phyloP scores from a whole-genome alignment of 2,329 filamentous ascomycete genomes.

The Emergomyces africanus region DNA sequence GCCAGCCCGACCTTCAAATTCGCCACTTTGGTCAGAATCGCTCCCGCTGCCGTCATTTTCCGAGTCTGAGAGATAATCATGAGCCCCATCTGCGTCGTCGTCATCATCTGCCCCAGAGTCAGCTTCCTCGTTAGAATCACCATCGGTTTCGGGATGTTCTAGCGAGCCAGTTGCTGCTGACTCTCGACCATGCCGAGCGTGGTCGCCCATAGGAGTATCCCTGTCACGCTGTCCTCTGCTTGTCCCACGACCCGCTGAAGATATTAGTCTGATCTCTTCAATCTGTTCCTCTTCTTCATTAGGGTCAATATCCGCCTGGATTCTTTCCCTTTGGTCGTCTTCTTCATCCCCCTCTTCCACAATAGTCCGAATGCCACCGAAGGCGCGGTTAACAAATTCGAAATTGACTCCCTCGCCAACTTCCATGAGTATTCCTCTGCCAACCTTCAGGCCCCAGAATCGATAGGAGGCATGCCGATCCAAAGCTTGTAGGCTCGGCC shows the following conservation, averaged over 20 bases:
- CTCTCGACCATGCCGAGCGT: not conserved
- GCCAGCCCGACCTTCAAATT: slow-evolving; percentile 16
- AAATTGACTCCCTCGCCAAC: slow-evolving; percentile 44
- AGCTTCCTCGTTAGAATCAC: slow-evolving; percentile 13
- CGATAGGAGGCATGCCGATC: slow-evolving; percentile 22
- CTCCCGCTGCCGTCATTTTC: slow-evolving; percentile 21
- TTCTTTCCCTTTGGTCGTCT: slow-evolving; percentile 31
- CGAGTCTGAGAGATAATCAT: slow-evolving; percentile 18
- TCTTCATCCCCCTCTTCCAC: slow-evolving; percentile 24
- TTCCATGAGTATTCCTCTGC: slow-evolving; percentile 46
- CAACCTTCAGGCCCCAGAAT: slow-evolving; percentile 50
- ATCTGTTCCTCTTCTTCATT: slow-evolving; percentile 34
- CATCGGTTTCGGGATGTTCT: not conserved
- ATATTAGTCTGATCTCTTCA: slow-evolving; percentile 21
- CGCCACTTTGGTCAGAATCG: slow-evolving; percentile 22
- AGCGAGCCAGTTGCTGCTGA: not conserved
- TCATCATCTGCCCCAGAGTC: slow-evolving; percentile 17
- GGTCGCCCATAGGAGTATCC: not conserved
- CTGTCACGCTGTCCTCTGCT: not conserved
- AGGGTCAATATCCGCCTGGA: slow-evolving; percentile 35
- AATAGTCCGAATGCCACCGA: slow-evolving; percentile 44
- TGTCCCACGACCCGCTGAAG: not conserved
- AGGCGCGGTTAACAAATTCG: slow-evolving; percentile 45
- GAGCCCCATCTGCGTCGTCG: slow-evolving; percentile 16
- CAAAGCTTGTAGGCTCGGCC: slow-evolving; percentile 20